Conservation (phyloP, 768 basidiomycete genomes). For the Boletus subcaerulescens region DNA sequence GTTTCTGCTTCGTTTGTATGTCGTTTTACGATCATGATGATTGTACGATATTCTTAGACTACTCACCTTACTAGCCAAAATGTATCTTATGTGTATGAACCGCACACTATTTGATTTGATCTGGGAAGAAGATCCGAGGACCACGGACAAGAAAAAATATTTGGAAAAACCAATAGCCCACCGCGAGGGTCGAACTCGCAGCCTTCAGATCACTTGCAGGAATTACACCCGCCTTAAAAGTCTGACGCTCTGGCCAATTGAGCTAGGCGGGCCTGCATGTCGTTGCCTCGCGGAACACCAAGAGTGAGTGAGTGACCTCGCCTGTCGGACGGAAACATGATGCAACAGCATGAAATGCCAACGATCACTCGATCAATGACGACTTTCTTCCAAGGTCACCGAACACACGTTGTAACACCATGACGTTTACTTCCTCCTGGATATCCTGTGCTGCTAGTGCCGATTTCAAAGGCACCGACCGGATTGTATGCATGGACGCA, state of each 20-base stretch:
- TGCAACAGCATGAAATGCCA: too few relatives aligned
- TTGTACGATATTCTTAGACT: constrained; percentile 22
- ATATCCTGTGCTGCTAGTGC: not conserved
- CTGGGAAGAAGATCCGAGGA: not conserved
- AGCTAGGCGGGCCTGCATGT: constrained; percentile 49
- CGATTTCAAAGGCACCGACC: not conserved
- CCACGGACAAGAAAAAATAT: not conserved
- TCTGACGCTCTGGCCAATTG: constrained; percentile 64
- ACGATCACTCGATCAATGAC: not conserved
- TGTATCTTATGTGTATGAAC: constrained; percentile 12
- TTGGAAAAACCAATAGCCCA: constrained; percentile 49
- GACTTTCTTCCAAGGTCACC: not conserved
- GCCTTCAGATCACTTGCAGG: constrained; percentile 59
- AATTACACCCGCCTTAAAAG: constrained; percentile 36
- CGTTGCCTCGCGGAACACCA: too few relatives aligned
- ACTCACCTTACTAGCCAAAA: constrained; percentile 10
- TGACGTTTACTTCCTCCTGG: not conserved
- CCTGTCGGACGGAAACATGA: too few relatives aligned
- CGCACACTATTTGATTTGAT: not conserved
- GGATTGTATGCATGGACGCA: not conserved
- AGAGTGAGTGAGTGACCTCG: too few relatives aligned
- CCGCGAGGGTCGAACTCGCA: constrained; percentile 86
- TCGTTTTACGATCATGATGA: constrained; percentile 10
- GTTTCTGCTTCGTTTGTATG: constrained; percentile 17
- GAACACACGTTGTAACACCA: constrained; percentile 1